These are phyloP conservation scores for Ceratocystis albifundus DNA, from an alignment of 2,329 filamentous ascomycete species.

Conservation along the genomic window DNA sequence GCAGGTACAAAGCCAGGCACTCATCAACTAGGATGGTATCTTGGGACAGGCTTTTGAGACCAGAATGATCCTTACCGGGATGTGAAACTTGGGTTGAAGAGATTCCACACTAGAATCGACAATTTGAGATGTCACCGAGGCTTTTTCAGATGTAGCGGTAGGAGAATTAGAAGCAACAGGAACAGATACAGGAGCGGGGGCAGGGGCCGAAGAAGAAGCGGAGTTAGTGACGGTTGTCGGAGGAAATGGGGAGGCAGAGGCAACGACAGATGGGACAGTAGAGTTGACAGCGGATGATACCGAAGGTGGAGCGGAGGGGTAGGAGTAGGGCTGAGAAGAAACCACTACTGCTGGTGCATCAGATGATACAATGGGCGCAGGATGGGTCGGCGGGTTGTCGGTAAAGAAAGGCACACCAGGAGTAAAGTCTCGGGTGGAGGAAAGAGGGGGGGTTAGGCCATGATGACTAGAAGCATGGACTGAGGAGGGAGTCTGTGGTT, in stretches of 20 bases:
- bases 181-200: neutral
- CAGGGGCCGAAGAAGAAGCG: neutral
- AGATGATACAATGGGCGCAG: conserved; percentile 16
- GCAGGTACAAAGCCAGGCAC: neutral
- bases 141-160: neutral
- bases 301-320: conserved; percentile 16
- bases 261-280: neutral
- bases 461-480: conserved; percentile 35
- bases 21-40: neutral
- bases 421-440: conserved; percentile 20
- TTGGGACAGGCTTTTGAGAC: neutral
- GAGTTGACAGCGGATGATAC: conserved; percentile 14
- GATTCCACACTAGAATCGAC: conserved; percentile 4
- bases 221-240: neutral
- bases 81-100: conserved; percentile 6
- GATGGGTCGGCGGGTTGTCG: neutral
- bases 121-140: neutral
- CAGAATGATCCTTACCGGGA: neutral
- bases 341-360: conserved; percentile 16
- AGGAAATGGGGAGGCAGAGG: conserved; percentile 8
- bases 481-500: conserved; percentile 43
- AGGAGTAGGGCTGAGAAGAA: conserved; percentile 20
- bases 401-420: conserved; percentile 20
- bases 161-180: conserved; percentile 11
- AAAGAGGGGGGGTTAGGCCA: conserved; percentile 19